Percentiles rank a stretch among this genome's conserved stretches.
These are phyloP conservation scores for Ogataea corticis DNA, from an alignment of 805 yeast genomes.

Conservation along the genomic window DNA sequence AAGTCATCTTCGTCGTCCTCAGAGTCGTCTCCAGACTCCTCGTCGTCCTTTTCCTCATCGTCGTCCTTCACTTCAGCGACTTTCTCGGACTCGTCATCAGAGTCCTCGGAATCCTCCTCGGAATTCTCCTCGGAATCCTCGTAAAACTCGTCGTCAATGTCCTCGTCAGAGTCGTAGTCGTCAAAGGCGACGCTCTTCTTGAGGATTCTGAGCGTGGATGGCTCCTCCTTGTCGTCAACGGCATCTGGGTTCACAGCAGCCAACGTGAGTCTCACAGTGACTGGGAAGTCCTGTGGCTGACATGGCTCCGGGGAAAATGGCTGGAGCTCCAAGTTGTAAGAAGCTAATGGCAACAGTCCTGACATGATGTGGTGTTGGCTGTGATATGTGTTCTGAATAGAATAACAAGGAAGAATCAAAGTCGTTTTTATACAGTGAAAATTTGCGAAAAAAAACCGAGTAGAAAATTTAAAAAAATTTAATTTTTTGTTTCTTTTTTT, in stretches of 20 bases:
- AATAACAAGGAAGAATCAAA: neutral
- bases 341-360: constrained; percentile 76
- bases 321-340: constrained; percentile 79
- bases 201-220: constrained; percentile 87
- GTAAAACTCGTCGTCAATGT: constrained; percentile 48
- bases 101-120: constrained; percentile 26
- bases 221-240: constrained; percentile 75
- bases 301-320: constrained; percentile 92
- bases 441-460: neutral
- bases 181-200: constrained; percentile 56
- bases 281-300: constrained; percentile 81
- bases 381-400: neutral
- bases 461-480: constrained; percentile 1
- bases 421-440: neutral
- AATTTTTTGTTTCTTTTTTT: constrained; percentile 3
- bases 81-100: constrained; percentile 27
- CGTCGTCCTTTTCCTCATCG: constrained; percentile 26
- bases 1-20: constrained; percentile 57
- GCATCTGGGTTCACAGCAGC: constrained; percentile 95
- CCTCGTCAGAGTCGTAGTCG: constrained; percentile 47
- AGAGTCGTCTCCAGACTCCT: constrained; percentile 42
- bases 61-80: constrained; percentile 34
- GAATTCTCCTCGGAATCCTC: constrained; percentile 43
- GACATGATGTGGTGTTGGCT: constrained; percentile 48
- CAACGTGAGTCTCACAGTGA: constrained; percentile 86